Conservation (phyloP, 257 asterid genomes). For the Parsonsia alboflavescens region DNA sequence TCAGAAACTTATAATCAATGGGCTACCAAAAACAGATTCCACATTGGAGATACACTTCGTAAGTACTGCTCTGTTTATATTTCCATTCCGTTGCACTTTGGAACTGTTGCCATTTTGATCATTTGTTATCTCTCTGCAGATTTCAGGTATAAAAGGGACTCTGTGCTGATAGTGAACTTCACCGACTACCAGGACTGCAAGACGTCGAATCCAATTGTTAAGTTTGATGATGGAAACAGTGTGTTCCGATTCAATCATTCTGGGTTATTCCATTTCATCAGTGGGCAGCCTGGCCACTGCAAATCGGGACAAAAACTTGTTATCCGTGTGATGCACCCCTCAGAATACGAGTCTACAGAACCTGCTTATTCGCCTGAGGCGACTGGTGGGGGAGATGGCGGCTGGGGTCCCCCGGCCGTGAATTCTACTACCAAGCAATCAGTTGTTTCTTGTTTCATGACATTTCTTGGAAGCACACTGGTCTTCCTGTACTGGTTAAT, state of each 20-base stretch:
- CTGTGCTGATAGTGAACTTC: conserved; percentile 50
- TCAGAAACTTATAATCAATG: conserved; percentile 60
- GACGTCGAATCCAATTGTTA: conserved; percentile 44
- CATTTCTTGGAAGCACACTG: conserved; percentile 25
- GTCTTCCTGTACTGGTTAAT: conserved; percentile 25
- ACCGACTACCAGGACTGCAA: conserved; percentile 49
- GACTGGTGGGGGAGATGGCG: not conserved
- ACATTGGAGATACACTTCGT: conserved; percentile 58
- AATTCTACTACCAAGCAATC: conserved; percentile 27
- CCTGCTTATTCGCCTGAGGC: conserved; percentile 32
- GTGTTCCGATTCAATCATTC: conserved; percentile 42
- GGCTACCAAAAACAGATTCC: conserved; percentile 70
- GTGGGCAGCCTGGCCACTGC: conserved; percentile 62
- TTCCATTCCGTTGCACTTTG: too few species aligned
- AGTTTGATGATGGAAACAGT: conserved; percentile 45
- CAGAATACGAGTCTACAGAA: conserved; percentile 26
- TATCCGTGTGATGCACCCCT: conserved; percentile 60
- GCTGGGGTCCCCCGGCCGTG: conserved; percentile 21
- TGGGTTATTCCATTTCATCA: conserved; percentile 66
- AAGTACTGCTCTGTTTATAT: conserved; percentile 11
- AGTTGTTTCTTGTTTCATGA: conserved; percentile 26
- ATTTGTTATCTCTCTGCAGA: conserved; percentile 25
- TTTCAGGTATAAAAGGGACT: conserved; percentile 60
- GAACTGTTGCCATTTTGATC: not conserved
- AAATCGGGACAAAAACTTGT: conserved; percentile 52